Conservation (phyloP, 2,329 filamentous ascomycete genomes). For the Diaporthe sp. region DNA sequence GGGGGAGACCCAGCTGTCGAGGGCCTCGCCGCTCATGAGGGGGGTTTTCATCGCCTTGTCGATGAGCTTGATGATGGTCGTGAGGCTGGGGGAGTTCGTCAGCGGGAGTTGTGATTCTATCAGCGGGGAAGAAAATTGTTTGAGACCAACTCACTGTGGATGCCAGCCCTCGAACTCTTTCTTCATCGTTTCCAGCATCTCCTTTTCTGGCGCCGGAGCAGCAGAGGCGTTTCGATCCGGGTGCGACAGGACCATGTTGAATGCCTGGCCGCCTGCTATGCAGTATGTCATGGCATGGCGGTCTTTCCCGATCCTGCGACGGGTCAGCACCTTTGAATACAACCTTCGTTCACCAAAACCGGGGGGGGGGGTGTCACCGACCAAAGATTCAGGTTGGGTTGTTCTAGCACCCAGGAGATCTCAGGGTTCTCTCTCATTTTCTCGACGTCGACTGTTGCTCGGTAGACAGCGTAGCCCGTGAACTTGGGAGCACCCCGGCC, state of each 20-base stretch:
- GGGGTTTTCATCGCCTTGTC: slow-evolving; percentile 53
- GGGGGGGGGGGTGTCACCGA: slow-evolving; percentile 36
- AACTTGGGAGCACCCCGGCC: slow-evolving; percentile 39
- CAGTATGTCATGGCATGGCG: slow-evolving; percentile 61
- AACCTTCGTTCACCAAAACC: no score
- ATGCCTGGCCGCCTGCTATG: slow-evolving; percentile 57
- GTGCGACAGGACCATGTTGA: slow-evolving; percentile 62
- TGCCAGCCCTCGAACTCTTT: slow-evolving; percentile 52
- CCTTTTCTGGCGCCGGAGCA: slow-evolving; percentile 46
- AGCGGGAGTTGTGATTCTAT: not conserved
- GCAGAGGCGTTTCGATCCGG: slow-evolving; percentile 52
- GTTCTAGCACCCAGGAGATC: slow-evolving; percentile 54
- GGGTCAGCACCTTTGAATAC: not conserved
- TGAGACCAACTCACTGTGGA: slow-evolving; percentile 44
- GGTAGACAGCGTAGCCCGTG: slow-evolving; percentile 58
- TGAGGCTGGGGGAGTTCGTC: slow-evolving; percentile 44
- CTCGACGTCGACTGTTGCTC: slow-evolving; percentile 55
- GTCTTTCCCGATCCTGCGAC: slow-evolving; percentile 54
- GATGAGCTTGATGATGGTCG: slow-evolving; percentile 53
- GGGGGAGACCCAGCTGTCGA: slow-evolving; percentile 49
- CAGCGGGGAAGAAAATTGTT: fast-evolving
- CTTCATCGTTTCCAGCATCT: slow-evolving; percentile 50
- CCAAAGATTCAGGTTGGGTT: slow-evolving; percentile 56
- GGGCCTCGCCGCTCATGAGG: slow-evolving; percentile 44
- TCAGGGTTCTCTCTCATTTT: slow-evolving; percentile 54